These are phyloP conservation scores for Teratosphaeriaceae sp. DNA, from an alignment of 2,329 filamentous ascomycete species.

Conservation along the genomic window DNA sequence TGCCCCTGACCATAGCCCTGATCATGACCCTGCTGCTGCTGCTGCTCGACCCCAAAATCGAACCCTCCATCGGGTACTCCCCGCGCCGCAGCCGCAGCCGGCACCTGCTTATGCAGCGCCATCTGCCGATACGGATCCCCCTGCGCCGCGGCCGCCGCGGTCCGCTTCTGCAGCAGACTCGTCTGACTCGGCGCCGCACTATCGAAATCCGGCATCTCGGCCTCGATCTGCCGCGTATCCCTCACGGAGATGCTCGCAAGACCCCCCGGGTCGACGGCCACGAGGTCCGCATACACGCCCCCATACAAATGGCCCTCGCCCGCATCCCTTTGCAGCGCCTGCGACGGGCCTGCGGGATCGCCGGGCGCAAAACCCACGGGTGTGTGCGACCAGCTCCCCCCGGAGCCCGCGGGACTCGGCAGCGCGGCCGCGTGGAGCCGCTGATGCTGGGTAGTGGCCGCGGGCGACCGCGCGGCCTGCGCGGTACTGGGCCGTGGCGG, in stretches of 20 bases:
- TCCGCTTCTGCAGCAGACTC: conserved; percentile 23
- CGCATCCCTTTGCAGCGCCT: neutral
- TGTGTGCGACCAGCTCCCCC: too few relatives aligned
- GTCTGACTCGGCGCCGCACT: conserved; percentile 31
- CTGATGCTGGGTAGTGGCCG: neutral
- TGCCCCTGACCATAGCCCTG: neutral
- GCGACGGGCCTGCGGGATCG: too few relatives aligned
- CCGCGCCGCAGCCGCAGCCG: neutral
- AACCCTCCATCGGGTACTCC: conserved; percentile 15
- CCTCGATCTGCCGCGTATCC: conserved; percentile 40
- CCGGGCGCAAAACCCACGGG: too few relatives aligned
- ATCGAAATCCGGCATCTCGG: conserved; percentile 60
- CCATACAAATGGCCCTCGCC: too few relatives aligned
- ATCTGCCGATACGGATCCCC: neutral
- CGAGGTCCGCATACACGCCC: too few relatives aligned
- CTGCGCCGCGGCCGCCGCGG: too few relatives aligned
- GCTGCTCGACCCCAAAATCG: conserved; percentile 9
- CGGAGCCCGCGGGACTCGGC: too few relatives aligned
- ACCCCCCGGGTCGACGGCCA: too few relatives aligned
- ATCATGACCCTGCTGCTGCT: conserved; percentile 7
- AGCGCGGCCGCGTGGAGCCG: too few relatives aligned
- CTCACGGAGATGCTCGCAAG: too few relatives aligned
- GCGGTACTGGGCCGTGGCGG: conserved; percentile 5
- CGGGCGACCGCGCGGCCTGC: conserved; percentile 6
- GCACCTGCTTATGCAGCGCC: neutral